Base-by-base conservation (phyloP, 805 yeast genomes). In the Pichia scutulata region DNA sequence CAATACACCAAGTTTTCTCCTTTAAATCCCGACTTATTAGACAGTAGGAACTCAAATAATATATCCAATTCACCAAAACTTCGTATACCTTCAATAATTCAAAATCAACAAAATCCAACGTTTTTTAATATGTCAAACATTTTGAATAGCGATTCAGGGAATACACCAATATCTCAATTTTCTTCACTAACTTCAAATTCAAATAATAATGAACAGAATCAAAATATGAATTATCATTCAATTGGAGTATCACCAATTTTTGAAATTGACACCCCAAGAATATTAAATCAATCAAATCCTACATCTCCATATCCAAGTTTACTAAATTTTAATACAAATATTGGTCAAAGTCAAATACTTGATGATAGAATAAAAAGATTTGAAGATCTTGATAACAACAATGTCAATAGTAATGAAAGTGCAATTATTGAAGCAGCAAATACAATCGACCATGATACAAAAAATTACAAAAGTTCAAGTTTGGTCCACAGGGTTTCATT, bases 221-320 rank as follows among this genome's bases (percentile, higher is more conserved):
- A 16, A 7, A 16, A 33, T 16, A 33, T 33, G 37, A 21, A 13
- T 14, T 22, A 22, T 10, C 13, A 23, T 14, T 16, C 12, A 22
- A 9, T 23, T 26, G 26, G 30, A 6, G 23, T 18, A 2, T 22
- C 51, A 19, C 44, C 51, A 33, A 43, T 50, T 9, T 47, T 39
- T 21, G 36, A 41, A 12, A 25, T 53, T 22, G 41, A 46, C n/a
- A 42, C 50, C 25, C 48, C 54, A 36, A 39, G 41, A 16, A n/a
- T 22, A 14, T 18, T 42, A 13, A 18, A 26, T 7, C 26, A 18
- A n/a, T 33, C 51, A 1, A 48, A 43, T 33, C 47, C 51, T 4
- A 39, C 41, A 22, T 48, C 50, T 10, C 50, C 48, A 24, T 49
- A 49, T 26, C 4, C 48, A 5, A 24, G 39, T 25, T 30, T 41